Base-by-base conservation (phyloP, 306 rosid genomes). In the Vigna trinervia region DNA sequence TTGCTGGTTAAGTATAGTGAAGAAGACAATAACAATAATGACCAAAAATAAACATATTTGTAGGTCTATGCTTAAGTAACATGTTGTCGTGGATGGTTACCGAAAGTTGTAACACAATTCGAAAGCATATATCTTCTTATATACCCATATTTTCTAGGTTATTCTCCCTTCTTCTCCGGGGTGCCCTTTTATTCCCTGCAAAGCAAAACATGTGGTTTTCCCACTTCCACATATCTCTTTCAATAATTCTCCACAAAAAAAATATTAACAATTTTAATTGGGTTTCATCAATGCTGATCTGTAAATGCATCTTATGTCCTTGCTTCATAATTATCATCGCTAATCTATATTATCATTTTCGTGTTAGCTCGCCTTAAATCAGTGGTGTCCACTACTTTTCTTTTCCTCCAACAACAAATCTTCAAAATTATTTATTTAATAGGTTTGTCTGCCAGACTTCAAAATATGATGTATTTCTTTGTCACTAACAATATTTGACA, bases 151-250 rank as follows among this genome's bases (percentile, higher is more conserved):
- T 67, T 67, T 67, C 22, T 41, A 66, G 12, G 53, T 39, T 66
- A 41, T 66, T 41, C 53, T 41, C 53, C 52, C 53, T 66, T 41
- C 36, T 41, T 41, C 71, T 5, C 36, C 53, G 19, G 53, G 56
- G 28, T 30, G 8, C 70, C 26, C 51, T 81, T 78, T 81, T 78
- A 34, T 77, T 61, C 81, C 30, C 57, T 38, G 41, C 81, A 76
- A 67, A 70, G 78, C 66, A 70, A 81, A 76, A 76, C 34, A 52
- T 70, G 81, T 61, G 85, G 78, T 30, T 76, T 78, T 41, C 52
- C 68, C 22, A 75, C 73, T 39, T 76, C 76, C 74, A 43, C 81
- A 41, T 43, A 52, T 68, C 66, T 50, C 72, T 43, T 62, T 43
- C 77, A 81, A 76, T 28, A 81, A 76, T 76, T 62, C 41, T 60